These are phyloP conservation scores for Dioscorea dumetorum DNA, from an alignment of 106 monocot genomes.

Conservation along the genomic window DNA sequence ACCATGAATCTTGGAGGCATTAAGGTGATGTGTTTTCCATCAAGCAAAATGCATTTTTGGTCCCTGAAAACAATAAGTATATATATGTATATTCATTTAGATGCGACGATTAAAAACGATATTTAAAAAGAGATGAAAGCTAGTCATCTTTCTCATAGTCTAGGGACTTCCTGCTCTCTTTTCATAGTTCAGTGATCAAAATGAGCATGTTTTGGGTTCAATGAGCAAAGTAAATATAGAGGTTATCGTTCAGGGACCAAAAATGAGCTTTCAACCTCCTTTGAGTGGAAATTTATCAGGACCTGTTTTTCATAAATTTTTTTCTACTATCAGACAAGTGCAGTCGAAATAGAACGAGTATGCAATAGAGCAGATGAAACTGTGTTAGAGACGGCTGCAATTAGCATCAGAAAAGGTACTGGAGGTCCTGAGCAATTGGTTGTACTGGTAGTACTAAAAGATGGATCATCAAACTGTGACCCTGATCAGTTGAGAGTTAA, in stretches of 20 bases:
- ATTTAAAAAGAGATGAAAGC: too few species aligned
- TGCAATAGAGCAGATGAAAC: slow-evolving; percentile 81
- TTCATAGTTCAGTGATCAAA: too few species aligned
- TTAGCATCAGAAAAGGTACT: slow-evolving; percentile 34
- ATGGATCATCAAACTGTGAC: slow-evolving; percentile 23
- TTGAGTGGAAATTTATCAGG: not conserved
- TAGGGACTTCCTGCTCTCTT: too few species aligned
- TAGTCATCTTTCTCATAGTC: too few species aligned
- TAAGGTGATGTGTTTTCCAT: slow-evolving; percentile 40
- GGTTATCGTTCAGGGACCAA: too few species aligned
- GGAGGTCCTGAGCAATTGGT: slow-evolving; percentile 77
- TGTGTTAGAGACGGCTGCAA: slow-evolving; percentile 87
- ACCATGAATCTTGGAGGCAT: slow-evolving; percentile 99
- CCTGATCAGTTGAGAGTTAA: slow-evolving; percentile 35
- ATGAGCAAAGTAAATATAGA: too few species aligned
- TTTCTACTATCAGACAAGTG: slow-evolving; percentile 58
- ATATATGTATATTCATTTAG: too few species aligned
- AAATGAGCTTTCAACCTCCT: not conserved
- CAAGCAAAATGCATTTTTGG: too few species aligned
- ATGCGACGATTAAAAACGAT: too few species aligned
- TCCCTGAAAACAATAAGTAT: too few species aligned
- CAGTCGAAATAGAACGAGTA: slow-evolving; percentile 84
- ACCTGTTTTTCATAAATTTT: not conserved
- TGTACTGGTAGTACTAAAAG: slow-evolving; percentile 56
- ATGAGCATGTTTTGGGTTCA: too few species aligned